These are phyloP conservation scores for Gymnopus androsaceus DNA, from an alignment of 1,284 basidiomycete genomes.

Conservation along the genomic window DNA sequence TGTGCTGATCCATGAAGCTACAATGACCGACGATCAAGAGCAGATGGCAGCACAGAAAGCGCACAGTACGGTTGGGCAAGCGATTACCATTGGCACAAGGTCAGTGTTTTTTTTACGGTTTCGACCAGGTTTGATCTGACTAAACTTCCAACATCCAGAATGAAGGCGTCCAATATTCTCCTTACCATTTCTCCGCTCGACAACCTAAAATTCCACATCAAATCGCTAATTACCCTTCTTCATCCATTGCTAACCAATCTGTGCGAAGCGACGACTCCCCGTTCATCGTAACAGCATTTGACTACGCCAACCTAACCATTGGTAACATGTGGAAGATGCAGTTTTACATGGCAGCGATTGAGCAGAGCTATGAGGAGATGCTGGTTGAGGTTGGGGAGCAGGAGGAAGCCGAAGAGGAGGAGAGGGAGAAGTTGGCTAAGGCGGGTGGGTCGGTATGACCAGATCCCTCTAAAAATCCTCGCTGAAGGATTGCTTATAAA, in stretches of 20 bases:
- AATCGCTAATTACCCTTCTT: constrained; percentile 18
- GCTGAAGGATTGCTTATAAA: no score
- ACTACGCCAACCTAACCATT: constrained; percentile 79
- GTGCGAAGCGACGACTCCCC: constrained; percentile 33
- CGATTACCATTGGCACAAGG: constrained; percentile 74
- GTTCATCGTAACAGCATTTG: constrained; percentile 76
- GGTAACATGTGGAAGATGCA: no score
- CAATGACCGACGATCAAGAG: constrained; percentile 78
- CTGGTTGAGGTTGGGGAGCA: constrained; percentile 56
- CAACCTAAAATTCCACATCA: constrained; percentile 81
- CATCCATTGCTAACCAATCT: background rate
- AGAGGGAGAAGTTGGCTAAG: no score
- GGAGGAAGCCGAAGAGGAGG: constrained; percentile 32
- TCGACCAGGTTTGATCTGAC: no score
- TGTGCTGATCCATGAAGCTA: constrained; percentile 92
- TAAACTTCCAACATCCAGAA: no score
- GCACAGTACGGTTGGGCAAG: constrained; percentile 90
- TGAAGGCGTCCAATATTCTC: constrained; percentile 81
- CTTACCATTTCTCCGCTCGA: constrained; percentile 96
- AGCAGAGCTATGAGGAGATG: constrained; percentile 63
- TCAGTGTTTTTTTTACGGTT: no score
- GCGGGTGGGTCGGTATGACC: no score
- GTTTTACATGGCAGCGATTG: constrained; percentile 72
- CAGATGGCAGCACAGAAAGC: constrained; percentile 77
- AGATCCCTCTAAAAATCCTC: no score